These are phyloP conservation scores for Diversispora eburnea DNA, from an alignment of 192 early-diverging fungal genomes.

Conservation along the genomic window DNA sequence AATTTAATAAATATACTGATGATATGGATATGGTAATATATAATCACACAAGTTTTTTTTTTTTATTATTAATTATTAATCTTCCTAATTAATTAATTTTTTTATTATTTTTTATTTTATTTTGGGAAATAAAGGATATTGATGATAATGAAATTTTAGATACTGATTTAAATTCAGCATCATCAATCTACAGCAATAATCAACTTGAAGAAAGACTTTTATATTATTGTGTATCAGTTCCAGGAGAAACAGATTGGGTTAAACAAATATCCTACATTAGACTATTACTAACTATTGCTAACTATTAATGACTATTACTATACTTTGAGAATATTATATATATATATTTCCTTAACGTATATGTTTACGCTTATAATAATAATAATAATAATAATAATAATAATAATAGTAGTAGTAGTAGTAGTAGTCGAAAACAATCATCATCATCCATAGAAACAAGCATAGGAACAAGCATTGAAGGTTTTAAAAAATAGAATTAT, in stretches of 20 bases:
- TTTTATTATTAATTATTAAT: background rate
- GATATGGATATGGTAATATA: background rate
- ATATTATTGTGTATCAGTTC: conserved; percentile 69
- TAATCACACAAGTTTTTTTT: background rate
- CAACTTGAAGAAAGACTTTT: conserved; percentile 58
- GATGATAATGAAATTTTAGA: background rate
- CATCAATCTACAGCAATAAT: background rate
- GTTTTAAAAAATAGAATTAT: background rate
- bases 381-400: too few relatives aligned
- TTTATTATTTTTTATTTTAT: too few relatives aligned
- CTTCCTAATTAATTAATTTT: background rate
- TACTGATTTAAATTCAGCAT: background rate
- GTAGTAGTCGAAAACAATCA: too few relatives aligned
- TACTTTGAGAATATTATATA: background rate
- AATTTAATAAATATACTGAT: conserved; percentile 14
- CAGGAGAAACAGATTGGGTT: conserved; percentile 65
- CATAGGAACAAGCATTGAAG: background rate
- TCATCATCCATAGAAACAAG: background rate
- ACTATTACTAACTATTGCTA: background rate
- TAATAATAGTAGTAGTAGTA: too few relatives aligned
- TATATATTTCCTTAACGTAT: too few relatives aligned
- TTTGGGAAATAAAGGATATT: background rate
- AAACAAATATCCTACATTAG: conserved; percentile 33
- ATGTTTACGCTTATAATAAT: too few relatives aligned
- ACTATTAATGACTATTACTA: background rate